These are phyloP conservation scores for Nothopassalora personata DNA, from an alignment of 2,329 filamentous ascomycete genomes.

Conservation along the genomic window DNA sequence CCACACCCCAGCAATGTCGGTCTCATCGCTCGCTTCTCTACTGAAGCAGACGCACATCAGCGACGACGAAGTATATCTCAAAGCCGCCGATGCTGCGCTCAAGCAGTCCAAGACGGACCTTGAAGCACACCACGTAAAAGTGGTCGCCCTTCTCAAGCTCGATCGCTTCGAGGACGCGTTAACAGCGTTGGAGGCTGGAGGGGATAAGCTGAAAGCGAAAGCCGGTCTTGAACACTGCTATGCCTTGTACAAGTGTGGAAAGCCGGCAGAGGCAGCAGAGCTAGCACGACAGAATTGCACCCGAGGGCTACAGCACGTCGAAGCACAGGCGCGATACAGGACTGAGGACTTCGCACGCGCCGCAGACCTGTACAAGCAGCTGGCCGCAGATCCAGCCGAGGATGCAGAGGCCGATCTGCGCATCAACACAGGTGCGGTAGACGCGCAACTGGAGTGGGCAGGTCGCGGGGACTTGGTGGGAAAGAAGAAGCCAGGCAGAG, in stretches of 20 bases:
- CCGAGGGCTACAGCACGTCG: constrained; percentile 54
- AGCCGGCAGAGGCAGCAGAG: constrained; percentile 59
- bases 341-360: constrained; percentile 67
- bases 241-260: constrained; percentile 74
- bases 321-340: constrained; percentile 66
- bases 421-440: constrained; percentile 69
- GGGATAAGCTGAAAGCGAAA: constrained; percentile 54
- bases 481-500: constrained; percentile 52
- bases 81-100: constrained; percentile 53
- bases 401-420: constrained; percentile 68
- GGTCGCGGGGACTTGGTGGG: constrained; percentile 49
- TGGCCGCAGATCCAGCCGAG: constrained; percentile 45
- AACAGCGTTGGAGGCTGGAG: constrained; percentile 60
- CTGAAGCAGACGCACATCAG: constrained; percentile 54
- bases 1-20: constrained; percentile 8
- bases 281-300: constrained; percentile 39
- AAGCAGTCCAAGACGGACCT: constrained; percentile 55
- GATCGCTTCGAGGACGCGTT: constrained; percentile 77
- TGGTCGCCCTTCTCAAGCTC: constrained; percentile 72
- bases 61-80: constrained; percentile 71
- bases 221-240: constrained; percentile 70
- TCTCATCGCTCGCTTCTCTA: constrained; percentile 44
- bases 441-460: constrained; percentile 68
- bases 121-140: constrained; percentile 62
- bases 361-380: constrained; percentile 56